These are phyloP conservation scores for Gelatoporia subvermispora DNA, from an alignment of 768 basidiomycete species.

Conservation along the genomic window DNA sequence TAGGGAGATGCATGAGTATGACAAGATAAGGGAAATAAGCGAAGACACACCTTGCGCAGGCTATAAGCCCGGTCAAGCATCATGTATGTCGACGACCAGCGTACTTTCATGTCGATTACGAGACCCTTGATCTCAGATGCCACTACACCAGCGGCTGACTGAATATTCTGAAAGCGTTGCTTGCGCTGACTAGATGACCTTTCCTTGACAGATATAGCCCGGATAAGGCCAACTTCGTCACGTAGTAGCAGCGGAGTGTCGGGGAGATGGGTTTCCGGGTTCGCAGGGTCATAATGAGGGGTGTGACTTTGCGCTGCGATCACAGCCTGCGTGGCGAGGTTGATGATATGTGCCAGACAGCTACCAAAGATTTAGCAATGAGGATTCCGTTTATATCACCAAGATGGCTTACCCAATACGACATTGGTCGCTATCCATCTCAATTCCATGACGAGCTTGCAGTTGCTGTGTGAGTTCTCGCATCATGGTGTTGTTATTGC, in stretches of 20 bases:
- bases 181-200: conserved; percentile 25
- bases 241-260: not conserved
- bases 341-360: too few relatives aligned
- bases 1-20: too few relatives aligned
- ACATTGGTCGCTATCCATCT: conserved; percentile 4
- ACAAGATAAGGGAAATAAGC: not conserved
- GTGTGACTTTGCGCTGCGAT: conserved; percentile 20
- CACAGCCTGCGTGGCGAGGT: too few relatives aligned
- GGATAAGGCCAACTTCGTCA: conserved; percentile 25
- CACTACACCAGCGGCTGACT: not conserved
- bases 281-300: conserved; percentile 18
- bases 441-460: not conserved
- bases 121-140: conserved; percentile 7
- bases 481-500: conserved; percentile 35
- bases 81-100: conserved; percentile 33
- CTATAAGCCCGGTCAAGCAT: too few relatives aligned
- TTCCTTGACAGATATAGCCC: conserved; percentile 22
- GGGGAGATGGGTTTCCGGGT: conserved; percentile 12
- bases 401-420: conserved; percentile 10
- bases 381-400: too few relatives aligned
- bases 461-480: conserved; percentile 16
- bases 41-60: conserved; percentile 4
- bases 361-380: too few relatives aligned
- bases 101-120: conserved; percentile 24
- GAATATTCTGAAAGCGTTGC: conserved; percentile 16